Evolutionary conservation across 345 rosid genomes (phyloP).

Genomic region (Linum lewisii): DNA sequence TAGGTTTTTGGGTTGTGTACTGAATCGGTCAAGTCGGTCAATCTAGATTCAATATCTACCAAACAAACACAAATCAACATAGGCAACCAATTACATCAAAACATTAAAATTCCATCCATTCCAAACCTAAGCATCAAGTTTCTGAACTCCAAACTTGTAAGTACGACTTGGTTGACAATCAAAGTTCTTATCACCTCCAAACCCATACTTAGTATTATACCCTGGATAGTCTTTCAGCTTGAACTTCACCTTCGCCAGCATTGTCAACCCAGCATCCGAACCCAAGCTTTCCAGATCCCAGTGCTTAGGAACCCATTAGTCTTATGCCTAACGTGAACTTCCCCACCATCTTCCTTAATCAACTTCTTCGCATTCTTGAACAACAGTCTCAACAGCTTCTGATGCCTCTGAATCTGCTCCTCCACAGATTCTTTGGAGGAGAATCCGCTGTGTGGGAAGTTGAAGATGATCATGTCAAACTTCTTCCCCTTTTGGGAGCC

Average conservation of each 20-base stretch:
- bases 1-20: no score
- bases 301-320: slow-evolving; percentile 21
- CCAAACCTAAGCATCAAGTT: neutral
- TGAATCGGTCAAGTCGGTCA: no score
- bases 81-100: no score
- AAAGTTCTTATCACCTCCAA: neutral
- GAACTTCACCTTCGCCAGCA: neutral
- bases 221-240: neutral
- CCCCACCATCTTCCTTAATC: slow-evolving; percentile 17
- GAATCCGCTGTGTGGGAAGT: neutral
- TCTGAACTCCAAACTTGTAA: neutral
- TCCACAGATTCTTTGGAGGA: neutral
- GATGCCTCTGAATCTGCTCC: slow-evolving; percentile 4
- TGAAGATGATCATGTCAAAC: neutral
- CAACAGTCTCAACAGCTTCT: slow-evolving; percentile 26
- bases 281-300: slow-evolving; percentile 30
- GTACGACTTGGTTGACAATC: neutral
- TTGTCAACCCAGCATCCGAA: slow-evolving; percentile 20
- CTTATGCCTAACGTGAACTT: slow-evolving; percentile 31
- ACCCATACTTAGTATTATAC: neutral
- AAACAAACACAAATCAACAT: no score
- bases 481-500: neutral
- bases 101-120: no score
- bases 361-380: slow-evolving; percentile 21
- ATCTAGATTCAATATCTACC: no score